Base-by-base conservation (phyloP, 139 green algal genomes). In the Parachlorella kessleri region DNA sequence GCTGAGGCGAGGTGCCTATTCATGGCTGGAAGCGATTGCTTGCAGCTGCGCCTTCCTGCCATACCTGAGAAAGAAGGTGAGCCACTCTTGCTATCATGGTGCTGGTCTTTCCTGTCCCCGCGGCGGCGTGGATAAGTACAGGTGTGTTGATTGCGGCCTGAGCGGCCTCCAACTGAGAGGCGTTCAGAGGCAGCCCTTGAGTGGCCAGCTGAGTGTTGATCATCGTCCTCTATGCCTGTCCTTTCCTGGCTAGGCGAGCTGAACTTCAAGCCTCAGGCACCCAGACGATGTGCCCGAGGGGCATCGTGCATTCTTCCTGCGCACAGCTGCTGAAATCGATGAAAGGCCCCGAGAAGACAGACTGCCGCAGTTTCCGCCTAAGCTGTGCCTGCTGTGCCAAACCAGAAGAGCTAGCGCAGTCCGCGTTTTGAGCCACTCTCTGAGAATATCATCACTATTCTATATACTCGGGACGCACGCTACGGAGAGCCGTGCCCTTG, bases 31-130 rank as follows among this genome's bases (percentile, higher is more conserved):
- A 18, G 10, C 48, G 10, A 18, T 18, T 59, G 48, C 10, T 18
- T 28, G 48, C 18, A 59, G 48, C 48, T 18, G 10, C 39, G 37
- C 53, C 53, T 41, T 24, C 37, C 73, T 71, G 63, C 32, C 8
- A 8, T 32, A 72, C 32, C 63, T 48, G 10, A 26, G 21, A 65
- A 7, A 26, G 30, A 6, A 42, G 24, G 6, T 64, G 63, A 7
- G 40, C 74, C 10, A n/a, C n/a, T n/a, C n/a, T n/a, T n/a, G n/a
- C n/a, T n/a, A 79, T 33, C 39, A 79, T 79, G 14, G 74, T 79
- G 32, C 48, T 72, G 1, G 74, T 79, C 39, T 79, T 79, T 6
- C 74, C 74, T 6, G 63, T 79, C 6, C 74, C 74, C 14, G 63
- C 74, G 4, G 63, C 74, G 3, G 74, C 74, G 1, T 73, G 40